These are phyloP conservation scores for Podila verticillata DNA, from an alignment of 192 early-diverging fungal species.

Conservation along the genomic window DNA sequence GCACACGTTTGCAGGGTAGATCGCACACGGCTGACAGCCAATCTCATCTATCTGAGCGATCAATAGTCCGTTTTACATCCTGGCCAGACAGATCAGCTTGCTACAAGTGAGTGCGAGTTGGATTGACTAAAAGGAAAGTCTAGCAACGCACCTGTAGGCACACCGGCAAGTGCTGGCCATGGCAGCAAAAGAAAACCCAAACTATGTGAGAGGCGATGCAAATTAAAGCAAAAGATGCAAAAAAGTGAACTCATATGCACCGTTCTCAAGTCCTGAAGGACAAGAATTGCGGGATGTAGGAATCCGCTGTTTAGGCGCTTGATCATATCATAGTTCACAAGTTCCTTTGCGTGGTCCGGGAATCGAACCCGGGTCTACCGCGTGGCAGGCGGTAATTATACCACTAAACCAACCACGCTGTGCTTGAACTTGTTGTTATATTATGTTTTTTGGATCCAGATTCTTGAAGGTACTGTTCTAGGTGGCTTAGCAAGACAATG, in stretches of 20 bases:
- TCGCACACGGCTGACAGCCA: no score
- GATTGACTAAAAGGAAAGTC: no score
- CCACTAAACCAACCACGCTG: slow-evolving; percentile 71
- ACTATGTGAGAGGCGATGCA: no score
- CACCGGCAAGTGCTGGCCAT: no score
- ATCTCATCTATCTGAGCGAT: no score
- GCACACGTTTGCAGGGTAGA: no score
- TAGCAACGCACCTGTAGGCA: no score
- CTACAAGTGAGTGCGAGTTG: no score
- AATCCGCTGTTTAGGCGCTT: background rate
- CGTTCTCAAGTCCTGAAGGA: background rate
- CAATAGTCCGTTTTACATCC: no score
- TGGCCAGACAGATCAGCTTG: no score
- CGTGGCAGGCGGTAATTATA: slow-evolving; percentile 80
- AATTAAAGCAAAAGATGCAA: background rate
- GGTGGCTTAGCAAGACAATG: background rate
- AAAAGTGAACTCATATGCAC: slow-evolving; percentile 2
- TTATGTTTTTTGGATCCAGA: background rate
- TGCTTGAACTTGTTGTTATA: background rate
- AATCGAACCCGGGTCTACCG: slow-evolving; percentile 82
- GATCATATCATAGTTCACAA: background rate
- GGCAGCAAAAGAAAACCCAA: no score
- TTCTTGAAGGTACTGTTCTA: background rate
- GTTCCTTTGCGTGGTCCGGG: slow-evolving; percentile 64
- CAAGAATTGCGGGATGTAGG: background rate